phyloP scores from a whole-genome alignment of 352 stramenopile species.

The Phytophthora megakarya region DNA sequence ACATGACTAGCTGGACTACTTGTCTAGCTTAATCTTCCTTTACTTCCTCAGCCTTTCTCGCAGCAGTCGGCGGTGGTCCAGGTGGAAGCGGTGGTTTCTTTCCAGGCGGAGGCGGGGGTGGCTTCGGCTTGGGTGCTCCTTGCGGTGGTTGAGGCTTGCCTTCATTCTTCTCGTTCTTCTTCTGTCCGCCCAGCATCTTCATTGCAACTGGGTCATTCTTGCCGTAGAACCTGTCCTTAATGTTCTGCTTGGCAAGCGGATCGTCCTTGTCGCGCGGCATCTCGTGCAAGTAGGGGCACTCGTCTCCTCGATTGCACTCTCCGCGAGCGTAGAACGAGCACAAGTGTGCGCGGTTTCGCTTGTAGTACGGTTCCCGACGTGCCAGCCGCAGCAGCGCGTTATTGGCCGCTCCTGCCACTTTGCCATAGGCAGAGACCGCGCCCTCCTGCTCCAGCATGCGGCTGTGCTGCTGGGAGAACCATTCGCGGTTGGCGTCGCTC shows the following conservation, averaged over 20 bases:
- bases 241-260: conserved; percentile 95
- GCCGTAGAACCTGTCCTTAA: conserved; percentile 94
- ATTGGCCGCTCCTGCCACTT: conserved; percentile 65
- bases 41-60: conserved; percentile 26
- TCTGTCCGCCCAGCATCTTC: conserved; percentile 81
- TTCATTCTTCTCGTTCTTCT: conserved; percentile 31
- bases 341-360: conserved; percentile 90
- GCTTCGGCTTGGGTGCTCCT: conserved; percentile 50
- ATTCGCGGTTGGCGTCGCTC: conserved; percentile 94
- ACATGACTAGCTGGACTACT: conserved; percentile 16
- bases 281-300: conserved; percentile 95
- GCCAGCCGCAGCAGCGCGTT: conserved; percentile 86
- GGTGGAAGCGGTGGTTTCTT: conserved; percentile 68
- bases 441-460: conserved; percentile 92
- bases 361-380: conserved; percentile 90
- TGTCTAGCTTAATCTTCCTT: conserved; percentile 25
- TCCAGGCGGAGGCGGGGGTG: conserved; percentile 55
- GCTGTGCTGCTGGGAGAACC: conserved; percentile 93
- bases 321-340: conserved; percentile 96
- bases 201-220: conserved; percentile 93
- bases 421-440: conserved; percentile 85
- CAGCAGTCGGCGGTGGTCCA: conserved; percentile 49
- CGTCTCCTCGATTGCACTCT: conserved; percentile 92
- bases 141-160: conserved; percentile 30
- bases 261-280: conserved; percentile 93